These are phyloP conservation scores for Adansonia digitata DNA, from an alignment of 345 rosid genomes.

Conservation along the genomic window DNA sequence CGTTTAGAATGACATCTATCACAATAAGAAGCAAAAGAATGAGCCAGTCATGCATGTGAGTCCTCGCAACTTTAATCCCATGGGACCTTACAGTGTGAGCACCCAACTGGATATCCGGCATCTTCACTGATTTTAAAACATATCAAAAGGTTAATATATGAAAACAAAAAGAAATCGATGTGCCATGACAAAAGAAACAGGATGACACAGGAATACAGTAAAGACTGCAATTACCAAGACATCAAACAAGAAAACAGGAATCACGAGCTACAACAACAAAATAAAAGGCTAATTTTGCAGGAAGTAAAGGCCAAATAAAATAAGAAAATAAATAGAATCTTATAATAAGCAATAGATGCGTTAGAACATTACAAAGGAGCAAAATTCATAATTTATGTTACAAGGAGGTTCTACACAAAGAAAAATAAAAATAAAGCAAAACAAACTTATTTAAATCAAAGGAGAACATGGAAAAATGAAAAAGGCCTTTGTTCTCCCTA, in stretches of 20 bases:
- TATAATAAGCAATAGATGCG: neutral
- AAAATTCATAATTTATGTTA: neutral
- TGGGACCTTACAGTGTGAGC: slow-evolving; percentile 67
- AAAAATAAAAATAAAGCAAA: neutral
- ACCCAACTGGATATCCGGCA: slow-evolving; percentile 80
- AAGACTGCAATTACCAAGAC: neutral
- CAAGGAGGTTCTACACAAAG: neutral
- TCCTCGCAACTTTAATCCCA: slow-evolving; percentile 65
- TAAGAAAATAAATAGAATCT: neutral
- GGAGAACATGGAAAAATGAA: neutral
- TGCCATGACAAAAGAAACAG: neutral
- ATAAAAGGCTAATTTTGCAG: neutral
- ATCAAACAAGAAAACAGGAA: neutral
- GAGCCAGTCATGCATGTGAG: slow-evolving; percentile 87
- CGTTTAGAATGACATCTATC: slow-evolving; percentile 51
- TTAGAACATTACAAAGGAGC: neutral
- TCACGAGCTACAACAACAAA: neutral
- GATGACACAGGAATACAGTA: neutral
- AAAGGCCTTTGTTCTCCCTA: neutral
- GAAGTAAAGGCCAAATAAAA: neutral
- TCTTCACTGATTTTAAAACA: slow-evolving; percentile 27
- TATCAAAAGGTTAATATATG: neutral
- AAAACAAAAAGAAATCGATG: neutral
- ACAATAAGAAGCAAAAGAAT: slow-evolving; percentile 64
- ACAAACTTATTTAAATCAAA: neutral